Evolutionary conservation across 305 asterid genomes (phyloP).

Genomic region (Rubia peregrina): DNA sequence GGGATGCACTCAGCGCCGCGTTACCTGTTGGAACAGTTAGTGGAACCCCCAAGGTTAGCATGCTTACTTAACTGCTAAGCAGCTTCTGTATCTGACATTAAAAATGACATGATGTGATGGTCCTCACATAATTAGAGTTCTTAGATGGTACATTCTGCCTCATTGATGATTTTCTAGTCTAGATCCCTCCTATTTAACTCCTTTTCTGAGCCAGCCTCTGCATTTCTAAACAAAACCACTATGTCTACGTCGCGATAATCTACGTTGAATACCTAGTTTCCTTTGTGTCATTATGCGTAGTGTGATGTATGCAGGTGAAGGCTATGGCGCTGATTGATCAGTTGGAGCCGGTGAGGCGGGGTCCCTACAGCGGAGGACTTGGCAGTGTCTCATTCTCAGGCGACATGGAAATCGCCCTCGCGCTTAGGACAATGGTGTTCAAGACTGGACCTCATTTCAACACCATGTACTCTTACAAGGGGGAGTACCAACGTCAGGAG

Average conservation of each 20-base stretch:
- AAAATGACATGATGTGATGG: neutral
- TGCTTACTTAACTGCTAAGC: neutral
- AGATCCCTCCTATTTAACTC: neutral
- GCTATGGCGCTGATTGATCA: conserved; percentile 89
- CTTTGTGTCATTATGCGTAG: neutral
- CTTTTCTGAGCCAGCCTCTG: neutral
- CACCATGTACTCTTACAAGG: conserved; percentile 54
- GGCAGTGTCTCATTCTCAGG: conserved; percentile 82
- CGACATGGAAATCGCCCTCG: conserved; percentile 71
- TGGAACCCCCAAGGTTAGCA: conserved; percentile 80
- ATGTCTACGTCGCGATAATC: neutral
- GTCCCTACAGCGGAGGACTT: conserved; percentile 92
- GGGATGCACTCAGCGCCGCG: conserved; percentile 90
- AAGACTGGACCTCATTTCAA: conserved; percentile 47
- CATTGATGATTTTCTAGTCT: neutral
- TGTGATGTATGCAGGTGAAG: conserved; percentile 53
- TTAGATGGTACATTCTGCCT: neutral
- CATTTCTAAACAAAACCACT: neutral
- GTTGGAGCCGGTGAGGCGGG: conserved; percentile 63
- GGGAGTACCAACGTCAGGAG: conserved; percentile 41
- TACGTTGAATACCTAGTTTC: neutral
- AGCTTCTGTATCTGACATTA: neutral
- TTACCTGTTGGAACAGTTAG: conserved; percentile 88
- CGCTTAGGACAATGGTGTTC: conserved; percentile 75
- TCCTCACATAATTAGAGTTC: neutral